Base-by-base conservation (phyloP, 306 rosid genomes). In the Cicer chorassanicum region DNA sequence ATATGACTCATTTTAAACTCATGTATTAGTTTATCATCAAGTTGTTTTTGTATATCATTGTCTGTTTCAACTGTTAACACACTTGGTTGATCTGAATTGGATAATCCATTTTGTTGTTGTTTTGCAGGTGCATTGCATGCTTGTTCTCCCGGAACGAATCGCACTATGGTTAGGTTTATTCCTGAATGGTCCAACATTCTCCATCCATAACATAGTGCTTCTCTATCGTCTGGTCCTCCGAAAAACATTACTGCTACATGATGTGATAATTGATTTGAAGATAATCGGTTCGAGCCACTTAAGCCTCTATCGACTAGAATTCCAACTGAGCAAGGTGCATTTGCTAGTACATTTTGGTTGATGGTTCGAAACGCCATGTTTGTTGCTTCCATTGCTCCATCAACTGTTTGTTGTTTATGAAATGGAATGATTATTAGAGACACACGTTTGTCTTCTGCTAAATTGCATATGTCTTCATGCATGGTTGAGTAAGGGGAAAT, bases 151-250 rank as follows among this genome's bases (percentile, higher is more conserved):
- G 89, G 68, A 51, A 92, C 41, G n/a, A 94, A 88, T 1, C 92
- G 80, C 85, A 94, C 39, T 8, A 94, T 73, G 0, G 88, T 86
- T 0, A 94, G 87, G 81, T 9, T 84, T 24, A 88, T 85, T 55
- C 90, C 88, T 0, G 86, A 87, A 70, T 87, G 89, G 9, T 90
- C 93, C 34, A 85, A 71, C 92, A 94, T 92, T 79, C 99, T 88
- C 93, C 90, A 84, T 5, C 86, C 99, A 36, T 90, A 94, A 45
- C 89, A 82, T 48, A 92, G 24, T 1, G 99, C 99, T 38, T 94
- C 97, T 80, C 99, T 84, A 48, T 94, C 99, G 8, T 94, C 99
- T 7, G 93, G 92, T 4, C 99, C 99, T 0, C 99, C 97, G 34
- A 94, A 90, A 76, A 94, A 94, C 16, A 94, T 48, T 12, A 88